phyloP scores from a whole-genome alignment of 345 rosid genomes.

The Rhodomyrtus tomentosa region DNA sequence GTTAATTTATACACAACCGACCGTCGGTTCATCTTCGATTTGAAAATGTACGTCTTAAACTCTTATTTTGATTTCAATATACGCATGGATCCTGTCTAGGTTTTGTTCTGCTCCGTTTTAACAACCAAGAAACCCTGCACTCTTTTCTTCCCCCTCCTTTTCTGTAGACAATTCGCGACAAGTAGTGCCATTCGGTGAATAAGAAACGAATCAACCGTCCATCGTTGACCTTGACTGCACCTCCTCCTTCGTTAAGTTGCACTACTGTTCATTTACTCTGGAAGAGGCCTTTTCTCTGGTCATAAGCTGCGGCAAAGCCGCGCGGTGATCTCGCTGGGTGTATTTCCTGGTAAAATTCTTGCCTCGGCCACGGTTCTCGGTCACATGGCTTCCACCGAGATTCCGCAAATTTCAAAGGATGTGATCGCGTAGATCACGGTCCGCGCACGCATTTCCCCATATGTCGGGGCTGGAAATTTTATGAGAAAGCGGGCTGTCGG shows the following conservation, averaged over 20 bases:
- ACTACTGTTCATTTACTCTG: neutral
- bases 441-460: neutral
- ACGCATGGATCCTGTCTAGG: too few species aligned
- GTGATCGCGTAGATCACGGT: neutral
- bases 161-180: too few species aligned
- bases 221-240: neutral
- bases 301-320: neutral
- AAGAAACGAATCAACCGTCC: neutral
- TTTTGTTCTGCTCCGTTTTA: too few species aligned
- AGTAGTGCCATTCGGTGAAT: neutral
- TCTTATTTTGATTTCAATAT: too few species aligned
- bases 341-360: neutral
- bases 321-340: neutral
- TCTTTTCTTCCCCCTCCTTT: too few species aligned
- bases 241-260: neutral
- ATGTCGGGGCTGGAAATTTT: neutral
- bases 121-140: too few species aligned
- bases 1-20: too few species aligned
- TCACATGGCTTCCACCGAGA: neutral
- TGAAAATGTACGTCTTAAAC: too few species aligned
- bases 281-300: neutral
- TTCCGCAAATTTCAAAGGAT: neutral
- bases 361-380: neutral
- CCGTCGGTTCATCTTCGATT: too few species aligned
- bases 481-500: neutral